These are phyloP conservation scores for Fusarium tuaranense DNA, from an alignment of 2,329 filamentous ascomycete species.

Conservation along the genomic window DNA sequence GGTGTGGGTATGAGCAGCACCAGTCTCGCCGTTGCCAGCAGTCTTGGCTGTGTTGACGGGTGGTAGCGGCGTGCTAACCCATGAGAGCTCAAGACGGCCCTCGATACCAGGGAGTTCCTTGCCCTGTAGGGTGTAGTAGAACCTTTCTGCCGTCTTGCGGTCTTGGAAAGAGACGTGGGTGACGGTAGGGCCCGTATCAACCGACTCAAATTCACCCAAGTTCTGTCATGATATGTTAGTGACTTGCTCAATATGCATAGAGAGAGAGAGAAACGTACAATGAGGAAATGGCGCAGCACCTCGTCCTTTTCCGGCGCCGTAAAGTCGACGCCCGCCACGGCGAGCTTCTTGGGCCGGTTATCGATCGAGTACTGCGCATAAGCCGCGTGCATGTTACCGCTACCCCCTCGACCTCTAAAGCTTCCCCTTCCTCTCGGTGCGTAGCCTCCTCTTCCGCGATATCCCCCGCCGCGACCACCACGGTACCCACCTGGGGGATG, in stretches of 20 bases:
- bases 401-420: constrained; percentile 55
- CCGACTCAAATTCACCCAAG: constrained; percentile 71
- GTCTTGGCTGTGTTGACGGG: constrained; percentile 30
- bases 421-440: constrained; percentile 54
- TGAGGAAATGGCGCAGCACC: constrained; percentile 75
- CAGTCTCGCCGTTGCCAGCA: constrained; percentile 18
- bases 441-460: constrained; percentile 38
- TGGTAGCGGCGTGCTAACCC: constrained; percentile 59
- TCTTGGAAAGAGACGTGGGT: constrained; percentile 74
- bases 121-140: constrained; percentile 68
- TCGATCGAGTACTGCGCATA: constrained; percentile 78
- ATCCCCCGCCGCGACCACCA: constrained; percentile 43
- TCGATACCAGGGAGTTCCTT: constrained; percentile 71
- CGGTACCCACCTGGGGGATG: constrained; percentile 47
- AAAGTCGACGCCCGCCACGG: constrained; percentile 73
- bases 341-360: constrained; percentile 78
- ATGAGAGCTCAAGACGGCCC: constrained; percentile 73
- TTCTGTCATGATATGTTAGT: constrained; percentile 55
- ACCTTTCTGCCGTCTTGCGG: constrained; percentile 77
- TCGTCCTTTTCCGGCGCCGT: constrained; percentile 74
- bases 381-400: constrained; percentile 62
- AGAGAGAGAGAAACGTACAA: constrained; percentile 61
- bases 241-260: not conserved
- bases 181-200: constrained; percentile 59
- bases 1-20: constrained; percentile 3